Base-by-base conservation (phyloP, 1,284 basidiomycete species). In the Cryptococcus wingfieldii region DNA sequence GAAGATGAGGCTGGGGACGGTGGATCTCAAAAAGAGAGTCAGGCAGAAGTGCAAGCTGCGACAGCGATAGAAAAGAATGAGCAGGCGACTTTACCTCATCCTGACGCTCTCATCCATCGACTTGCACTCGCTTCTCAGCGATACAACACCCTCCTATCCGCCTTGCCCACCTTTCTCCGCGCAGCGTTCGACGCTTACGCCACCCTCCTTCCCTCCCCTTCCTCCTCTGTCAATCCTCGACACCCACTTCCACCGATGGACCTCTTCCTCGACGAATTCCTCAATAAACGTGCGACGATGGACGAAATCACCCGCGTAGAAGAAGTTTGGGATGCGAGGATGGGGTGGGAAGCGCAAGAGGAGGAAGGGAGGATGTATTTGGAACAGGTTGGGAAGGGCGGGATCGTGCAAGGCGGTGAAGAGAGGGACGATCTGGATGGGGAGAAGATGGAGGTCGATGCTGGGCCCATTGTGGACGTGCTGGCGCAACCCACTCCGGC, bases 391-490 rank as follows among this genome's bases (percentile, higher is more conserved):
- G 27, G 45, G 4, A 46, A 46, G 16, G 45, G 45, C 7, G 27
- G 45, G 13, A 42, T n/a, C 7, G 41, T 42, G 23, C 27, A 46
- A 28, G 19, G 53, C 2, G 64, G 63, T 7, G 80, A 82, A 18
- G 45, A 25, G 10, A 23, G n/a, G n/a, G 9, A 9, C 58, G 27
- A 8, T 7, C 16, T 13, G 45, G 8, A 5, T 13, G 16, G 45
- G 4, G 27, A 8, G 18, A 10, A 23, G 9, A 28, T 12, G 16
- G 9, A 8, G 10, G 45, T 27, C 25, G 23, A 25, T 10, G 23
- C 27, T 25, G 45, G 18, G 10, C 41, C 41, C 7, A 13, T 18
- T 8, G 7, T 23, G n/a, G 41, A 42, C 4, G n/a, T 23, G 9
- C 6, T 38, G 13, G 18, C 42, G 27, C 13, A 25, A 3, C 23